Evolutionary conservation across 805 yeast species (phyloP).

Genomic region (Yarrowia phangngaensis): DNA sequence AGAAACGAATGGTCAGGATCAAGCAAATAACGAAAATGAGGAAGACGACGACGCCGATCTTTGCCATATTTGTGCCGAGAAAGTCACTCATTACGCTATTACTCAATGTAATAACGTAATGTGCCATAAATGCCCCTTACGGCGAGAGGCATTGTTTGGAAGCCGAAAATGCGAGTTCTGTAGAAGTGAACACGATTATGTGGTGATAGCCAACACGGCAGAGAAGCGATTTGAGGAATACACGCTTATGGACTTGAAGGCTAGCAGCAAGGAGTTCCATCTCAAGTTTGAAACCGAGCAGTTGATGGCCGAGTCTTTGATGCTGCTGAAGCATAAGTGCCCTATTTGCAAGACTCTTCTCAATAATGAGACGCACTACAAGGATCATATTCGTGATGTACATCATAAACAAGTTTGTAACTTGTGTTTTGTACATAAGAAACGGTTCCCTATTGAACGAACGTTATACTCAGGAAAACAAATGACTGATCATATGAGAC

Average conservation of each 20-base stretch:
- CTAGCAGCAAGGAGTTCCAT: slow-evolving; percentile 45
- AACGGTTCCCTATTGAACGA: slow-evolving; percentile 71
- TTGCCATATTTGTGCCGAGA: slow-evolving; percentile 84
- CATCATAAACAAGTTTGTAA: slow-evolving; percentile 76
- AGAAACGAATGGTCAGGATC: neutral
- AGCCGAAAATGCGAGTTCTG: slow-evolving; percentile 79
- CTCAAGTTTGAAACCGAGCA: slow-evolving; percentile 56
- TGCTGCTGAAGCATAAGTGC: slow-evolving; percentile 56
- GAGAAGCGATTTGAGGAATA: slow-evolving; percentile 33
- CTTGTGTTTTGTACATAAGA: slow-evolving; percentile 72
- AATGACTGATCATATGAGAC: slow-evolving; percentile 62
- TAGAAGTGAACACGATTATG: slow-evolving; percentile 58
- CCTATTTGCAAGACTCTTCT: slow-evolving; percentile 43
- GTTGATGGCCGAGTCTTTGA: slow-evolving; percentile 49
- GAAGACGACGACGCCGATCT: slow-evolving; percentile 9
- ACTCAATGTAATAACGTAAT: slow-evolving; percentile 82
- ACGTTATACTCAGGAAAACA: slow-evolving; percentile 57
- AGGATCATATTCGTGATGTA: slow-evolving; percentile 56
- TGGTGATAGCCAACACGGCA: slow-evolving; percentile 52
- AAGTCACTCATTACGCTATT: slow-evolving; percentile 57
- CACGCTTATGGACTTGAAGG: slow-evolving; percentile 38
- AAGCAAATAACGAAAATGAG: neutral
- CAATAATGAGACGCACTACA: slow-evolving; percentile 55
- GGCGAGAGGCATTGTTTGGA: slow-evolving; percentile 75
- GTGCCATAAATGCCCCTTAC: slow-evolving; percentile 76